A percentile compares a stretch with the other conserved stretches of the same genome.
These are phyloP conservation scores for Neoboletus magnificus DNA, from an alignment of 768 basidiomycete species.

Conservation along the genomic window DNA sequence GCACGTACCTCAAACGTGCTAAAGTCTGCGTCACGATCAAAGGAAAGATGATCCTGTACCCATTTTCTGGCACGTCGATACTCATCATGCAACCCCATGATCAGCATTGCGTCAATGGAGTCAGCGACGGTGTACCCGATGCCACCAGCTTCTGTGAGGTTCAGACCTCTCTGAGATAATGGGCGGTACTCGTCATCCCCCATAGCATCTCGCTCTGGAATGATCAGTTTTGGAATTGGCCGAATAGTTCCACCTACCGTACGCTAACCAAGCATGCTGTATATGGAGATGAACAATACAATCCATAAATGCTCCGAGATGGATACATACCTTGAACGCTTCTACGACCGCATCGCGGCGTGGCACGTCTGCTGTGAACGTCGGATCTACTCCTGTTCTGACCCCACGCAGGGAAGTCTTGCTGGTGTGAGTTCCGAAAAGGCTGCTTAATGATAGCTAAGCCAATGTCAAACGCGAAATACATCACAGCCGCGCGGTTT, in stretches of 20 bases:
- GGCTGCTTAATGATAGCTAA: conserved; percentile 18
- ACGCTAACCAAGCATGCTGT: conserved; percentile 84
- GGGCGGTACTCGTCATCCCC: conserved; percentile 93
- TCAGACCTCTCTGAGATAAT: conserved; percentile 65
- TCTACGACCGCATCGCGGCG: conserved; percentile 70
- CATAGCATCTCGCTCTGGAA: conserved; percentile 81
- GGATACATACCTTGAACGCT: conserved; percentile 67
- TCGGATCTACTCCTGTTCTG: conserved; percentile 13
- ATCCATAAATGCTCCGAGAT: neutral
- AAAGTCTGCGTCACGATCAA: conserved; percentile 74
- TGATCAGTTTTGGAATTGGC: conserved; percentile 9
- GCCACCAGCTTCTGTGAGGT: conserved; percentile 74
- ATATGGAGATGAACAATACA: conserved; percentile 12
- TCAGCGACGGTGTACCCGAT: conserved; percentile 91
- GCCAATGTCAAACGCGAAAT: neutral
- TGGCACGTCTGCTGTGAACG: conserved; percentile 50
- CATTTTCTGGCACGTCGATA: conserved; percentile 75
- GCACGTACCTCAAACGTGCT: conserved; percentile 85
- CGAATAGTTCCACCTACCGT: conserved; percentile 50
- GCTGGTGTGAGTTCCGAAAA: neutral
- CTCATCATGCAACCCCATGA: conserved; percentile 82
- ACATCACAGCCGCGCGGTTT: neutral
- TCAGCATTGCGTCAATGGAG: conserved; percentile 79
- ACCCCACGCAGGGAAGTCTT: conserved; percentile 17
- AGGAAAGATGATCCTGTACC: conserved; percentile 65